Evolutionary conservation across 192 early-diverging fungal species (phyloP), one percentile per base, ranked within the genome.

Genomic region (Coemansia sp.): DNA sequence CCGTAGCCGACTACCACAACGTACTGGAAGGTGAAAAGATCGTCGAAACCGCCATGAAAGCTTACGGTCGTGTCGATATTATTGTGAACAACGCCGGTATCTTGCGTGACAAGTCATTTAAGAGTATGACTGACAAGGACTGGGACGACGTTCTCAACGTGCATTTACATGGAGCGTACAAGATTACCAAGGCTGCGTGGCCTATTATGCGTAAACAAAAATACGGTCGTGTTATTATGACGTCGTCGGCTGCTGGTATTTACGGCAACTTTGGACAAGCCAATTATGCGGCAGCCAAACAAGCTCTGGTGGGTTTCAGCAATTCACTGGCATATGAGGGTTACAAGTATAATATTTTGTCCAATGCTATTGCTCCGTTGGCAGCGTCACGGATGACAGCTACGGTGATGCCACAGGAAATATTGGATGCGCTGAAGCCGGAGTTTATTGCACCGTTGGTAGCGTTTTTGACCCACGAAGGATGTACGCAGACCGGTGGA

Each of bases 41-140:
- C 73, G 92, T 99, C 20, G 93, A 95, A 69, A 95, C 96, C 5
- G 97, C 97, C 4, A 78, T 99, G 69, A 89, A 93, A 84, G 92
- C 93, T 17, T 99, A 94, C 73, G 96, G 96, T 8, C 89, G 91
- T 42, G 84, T 99, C 60, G 97, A 99, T 75, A 88, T 99, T 52
- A 77, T 99, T 51, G 91, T 99, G 80, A 98, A 98, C 84, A 99
- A 99, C 77, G 97, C 97, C 17, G 96, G 96, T 50, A 97, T 99
- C 69, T 85, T 99, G 66, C 93, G 96, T 68, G 97, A 99, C 86
- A 93, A 93, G 73, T 91, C 92, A 63, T 98, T 99, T 84, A 85
- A 93, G 63, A 87, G 93, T 64, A 98, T 99, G 94, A 93, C 92
- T 6, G 97, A 99, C 87, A 87, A 86, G 60, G 96, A 99, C 84